Evolutionary conservation across 1,284 basidiomycete species (phyloP).

Genomic region (Microbotryum lychnidis-dioicae): DNA sequence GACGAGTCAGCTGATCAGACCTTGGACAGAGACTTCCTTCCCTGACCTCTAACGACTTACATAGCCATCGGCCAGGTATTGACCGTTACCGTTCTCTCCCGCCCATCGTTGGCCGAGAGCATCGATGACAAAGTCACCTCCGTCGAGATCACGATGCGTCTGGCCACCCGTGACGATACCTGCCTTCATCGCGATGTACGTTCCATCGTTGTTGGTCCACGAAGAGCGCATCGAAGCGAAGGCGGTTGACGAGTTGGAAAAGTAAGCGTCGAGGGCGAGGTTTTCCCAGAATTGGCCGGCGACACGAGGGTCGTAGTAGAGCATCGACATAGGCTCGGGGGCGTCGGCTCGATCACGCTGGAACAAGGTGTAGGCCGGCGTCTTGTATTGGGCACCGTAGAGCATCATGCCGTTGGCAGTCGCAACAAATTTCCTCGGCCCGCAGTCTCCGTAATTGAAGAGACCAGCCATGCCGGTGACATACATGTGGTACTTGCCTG

Average conservation of each 20-base stretch:
- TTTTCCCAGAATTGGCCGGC: slow-evolving; percentile 85
- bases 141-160: slow-evolving; percentile 26
- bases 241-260: slow-evolving; percentile 57
- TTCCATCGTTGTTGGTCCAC: slow-evolving; percentile 77
- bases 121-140: slow-evolving; percentile 77
- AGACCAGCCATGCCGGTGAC: slow-evolving; percentile 70
- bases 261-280: slow-evolving; percentile 69
- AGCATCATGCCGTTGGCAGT: slow-evolving; percentile 64
- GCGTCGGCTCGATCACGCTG: slow-evolving; percentile 84
- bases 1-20: background rate
- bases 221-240: slow-evolving; percentile 86
- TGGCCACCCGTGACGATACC: slow-evolving; percentile 56
- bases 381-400: slow-evolving; percentile 54
- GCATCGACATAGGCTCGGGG: slow-evolving; percentile 82
- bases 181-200: slow-evolving; percentile 80
- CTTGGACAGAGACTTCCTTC: background rate
- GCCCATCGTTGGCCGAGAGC: slow-evolving; percentile 90
- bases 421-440: slow-evolving; percentile 84
- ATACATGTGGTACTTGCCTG: slow-evolving; percentile 85
- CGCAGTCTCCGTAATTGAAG: slow-evolving; percentile 86
- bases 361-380: slow-evolving; percentile 68
- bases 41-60: background rate
- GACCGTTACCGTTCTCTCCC: slow-evolving; percentile 81
- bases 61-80: slow-evolving; percentile 55
- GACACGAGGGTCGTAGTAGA: slow-evolving; percentile 83